phyloP scores from a whole-genome alignment of 148 eudicot species.

The Spergularia bocconei region DNA sequence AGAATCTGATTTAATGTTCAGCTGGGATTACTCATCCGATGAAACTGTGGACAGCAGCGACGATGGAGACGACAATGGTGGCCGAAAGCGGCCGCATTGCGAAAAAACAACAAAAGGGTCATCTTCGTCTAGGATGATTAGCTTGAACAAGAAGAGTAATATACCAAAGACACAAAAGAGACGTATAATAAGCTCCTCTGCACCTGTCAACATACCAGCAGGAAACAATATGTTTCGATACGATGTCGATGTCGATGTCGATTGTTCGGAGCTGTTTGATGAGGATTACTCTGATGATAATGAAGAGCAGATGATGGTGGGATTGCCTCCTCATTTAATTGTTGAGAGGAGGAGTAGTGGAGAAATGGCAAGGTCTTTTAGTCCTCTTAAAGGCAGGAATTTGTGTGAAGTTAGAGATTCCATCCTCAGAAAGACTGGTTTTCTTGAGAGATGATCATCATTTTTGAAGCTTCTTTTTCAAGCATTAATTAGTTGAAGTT shows the following conservation, averaged over 20 bases:
- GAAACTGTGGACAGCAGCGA: slow-evolving; percentile 12
- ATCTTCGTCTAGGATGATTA: not conserved
- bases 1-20: slow-evolving; percentile 41
- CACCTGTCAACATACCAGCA: slow-evolving; percentile 11
- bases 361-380: slow-evolving; percentile 42
- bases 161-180: slow-evolving; percentile 7
- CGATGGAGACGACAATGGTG: not conserved
- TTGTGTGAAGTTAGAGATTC: slow-evolving; percentile 43
- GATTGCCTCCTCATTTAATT: slow-evolving; percentile 47
- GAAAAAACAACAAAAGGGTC: not conserved
- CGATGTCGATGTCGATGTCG: slow-evolving; percentile 18
- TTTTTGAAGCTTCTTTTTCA: too few species aligned
- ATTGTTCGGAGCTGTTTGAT: slow-evolving; percentile 11
- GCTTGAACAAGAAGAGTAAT: slow-evolving; percentile 11
- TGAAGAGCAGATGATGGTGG: slow-evolving; percentile 14
- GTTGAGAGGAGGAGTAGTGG: slow-evolving; percentile 31
- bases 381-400: slow-evolving; percentile 42
- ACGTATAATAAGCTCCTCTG: slow-evolving; percentile 7
- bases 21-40: slow-evolving; percentile 17
- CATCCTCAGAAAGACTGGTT: slow-evolving; percentile 47
- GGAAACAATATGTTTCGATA: not conserved
- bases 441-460: slow-evolving; percentile 35
- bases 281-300: slow-evolving; percentile 18
- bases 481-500: too few species aligned
- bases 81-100: not conserved